Percentiles rank a stretch among this genome's conserved stretches.
These are phyloP conservation scores for Anthracocystis setariae DNA, from an alignment of 1,284 basidiomycete species.

Conservation along the genomic window DNA sequence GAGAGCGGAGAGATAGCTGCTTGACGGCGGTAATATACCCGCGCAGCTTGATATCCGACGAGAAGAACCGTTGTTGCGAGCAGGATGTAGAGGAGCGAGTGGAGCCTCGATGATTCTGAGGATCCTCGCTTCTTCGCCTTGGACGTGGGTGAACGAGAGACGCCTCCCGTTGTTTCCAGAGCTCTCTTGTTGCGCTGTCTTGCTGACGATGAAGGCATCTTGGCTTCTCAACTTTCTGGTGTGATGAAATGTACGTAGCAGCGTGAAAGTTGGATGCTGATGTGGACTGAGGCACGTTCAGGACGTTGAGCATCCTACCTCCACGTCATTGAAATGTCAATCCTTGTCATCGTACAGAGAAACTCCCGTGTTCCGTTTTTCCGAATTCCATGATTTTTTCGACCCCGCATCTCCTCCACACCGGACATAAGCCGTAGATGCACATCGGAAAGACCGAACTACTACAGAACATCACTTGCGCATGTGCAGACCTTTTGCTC, in stretches of 20 bases:
- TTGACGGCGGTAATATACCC: constrained; percentile 39
- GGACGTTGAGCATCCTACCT: constrained; percentile 2
- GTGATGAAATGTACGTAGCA: not conserved
- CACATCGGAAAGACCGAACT: too few relatives aligned
- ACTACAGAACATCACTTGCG: too few relatives aligned
- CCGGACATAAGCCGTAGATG: constrained; percentile 1
- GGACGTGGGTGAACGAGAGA: constrained; percentile 15
- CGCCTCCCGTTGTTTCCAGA: constrained; percentile 28
- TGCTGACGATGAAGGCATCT: constrained; percentile 39
- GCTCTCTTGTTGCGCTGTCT: constrained; percentile 50
- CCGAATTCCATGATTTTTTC: not conserved
- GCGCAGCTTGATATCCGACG: constrained; percentile 29
- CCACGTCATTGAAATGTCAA: constrained; percentile 33
- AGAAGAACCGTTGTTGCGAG: constrained; percentile 33
- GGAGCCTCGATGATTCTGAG: constrained; percentile 22
- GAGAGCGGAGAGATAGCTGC: constrained; percentile 29
- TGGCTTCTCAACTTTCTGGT: not conserved
- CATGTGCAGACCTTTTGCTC: too few relatives aligned
- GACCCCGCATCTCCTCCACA: constrained; percentile 1
- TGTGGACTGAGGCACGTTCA: not conserved
- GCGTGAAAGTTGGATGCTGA: not conserved
- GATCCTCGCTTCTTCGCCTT: constrained; percentile 15
- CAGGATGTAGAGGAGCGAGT: constrained; percentile 36
- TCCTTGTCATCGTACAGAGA: constrained; percentile 14
- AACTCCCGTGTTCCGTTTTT: constrained; percentile 12